Evolutionary conservation across 2,329 filamentous ascomycete species (phyloP).

Genomic region (Ophiocordyceps polyrhachis-furcata): DNA sequence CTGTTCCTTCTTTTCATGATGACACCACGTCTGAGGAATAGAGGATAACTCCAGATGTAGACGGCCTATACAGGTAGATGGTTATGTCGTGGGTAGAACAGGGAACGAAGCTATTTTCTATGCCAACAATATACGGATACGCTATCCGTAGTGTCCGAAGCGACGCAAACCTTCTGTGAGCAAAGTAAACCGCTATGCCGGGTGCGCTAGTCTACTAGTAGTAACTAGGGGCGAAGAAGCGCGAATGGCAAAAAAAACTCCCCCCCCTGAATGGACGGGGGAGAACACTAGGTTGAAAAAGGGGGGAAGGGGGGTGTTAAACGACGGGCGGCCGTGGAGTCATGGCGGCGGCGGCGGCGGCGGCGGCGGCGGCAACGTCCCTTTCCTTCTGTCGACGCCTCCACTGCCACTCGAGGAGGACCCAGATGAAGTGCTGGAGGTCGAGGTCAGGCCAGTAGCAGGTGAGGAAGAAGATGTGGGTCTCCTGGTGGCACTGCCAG

Average conservation of each 20-base stretch:
- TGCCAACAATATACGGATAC: background rate
- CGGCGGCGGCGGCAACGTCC: conserved; percentile 24
- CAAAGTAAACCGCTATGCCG: too few species aligned
- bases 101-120: background rate
- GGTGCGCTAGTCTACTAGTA: too few species aligned
- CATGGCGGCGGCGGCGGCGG: conserved; percentile 6
- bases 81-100: background rate
- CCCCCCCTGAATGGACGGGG: too few species aligned
- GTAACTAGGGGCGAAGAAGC: too few species aligned
- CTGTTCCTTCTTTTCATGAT: background rate
- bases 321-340: too few species aligned
- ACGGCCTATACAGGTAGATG: background rate
- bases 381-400: conserved; percentile 37
- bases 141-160: too few species aligned
- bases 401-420: conserved; percentile 80
- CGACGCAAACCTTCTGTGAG: too few species aligned
- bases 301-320: too few species aligned
- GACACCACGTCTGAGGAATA: background rate
- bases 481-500: conserved; percentile 90
- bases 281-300: too few species aligned
- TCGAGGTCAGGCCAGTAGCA: conserved; percentile 95
- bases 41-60: background rate
- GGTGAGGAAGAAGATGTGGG: conserved; percentile 79
- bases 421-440: conserved; percentile 80
- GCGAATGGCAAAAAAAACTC: too few species aligned